Evolutionary conservation across 495 filamentous ascomycete genomes (phyloP).

Genomic region (Tuber microsphaerosporum): DNA sequence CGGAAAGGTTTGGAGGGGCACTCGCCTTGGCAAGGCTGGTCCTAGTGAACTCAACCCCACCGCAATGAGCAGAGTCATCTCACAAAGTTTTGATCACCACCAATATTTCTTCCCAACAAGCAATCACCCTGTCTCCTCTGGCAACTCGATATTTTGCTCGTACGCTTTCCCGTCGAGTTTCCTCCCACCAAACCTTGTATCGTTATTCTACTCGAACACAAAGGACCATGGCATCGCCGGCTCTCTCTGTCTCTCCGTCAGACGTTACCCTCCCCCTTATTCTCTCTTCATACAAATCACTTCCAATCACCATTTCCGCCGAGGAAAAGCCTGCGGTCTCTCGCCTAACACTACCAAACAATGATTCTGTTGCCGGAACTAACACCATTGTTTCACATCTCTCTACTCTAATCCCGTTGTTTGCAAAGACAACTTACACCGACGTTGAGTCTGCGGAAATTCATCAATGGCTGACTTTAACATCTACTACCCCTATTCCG

Average conservation of each 20-base stretch:
- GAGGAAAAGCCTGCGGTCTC: slow-evolving; percentile 21
- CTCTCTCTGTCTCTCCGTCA: slow-evolving; percentile 27
- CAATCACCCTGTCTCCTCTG: neutral
- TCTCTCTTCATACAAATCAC: slow-evolving; percentile 27
- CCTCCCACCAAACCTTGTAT: neutral
- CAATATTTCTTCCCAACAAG: neutral
- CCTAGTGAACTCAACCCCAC: neutral
- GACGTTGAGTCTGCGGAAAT: slow-evolving; percentile 74
- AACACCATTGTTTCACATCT: slow-evolving; percentile 39
- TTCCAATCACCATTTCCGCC: slow-evolving; percentile 15
- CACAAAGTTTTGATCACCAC: neutral
- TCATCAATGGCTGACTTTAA: slow-evolving; percentile 76
- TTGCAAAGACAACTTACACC: slow-evolving; percentile 62
- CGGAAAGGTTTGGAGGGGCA: neutral
- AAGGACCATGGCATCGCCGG: slow-evolving; percentile 28
- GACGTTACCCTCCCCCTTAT: slow-evolving; percentile 38
- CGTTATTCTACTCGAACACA: slow-evolving; percentile 23
- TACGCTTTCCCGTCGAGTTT: slow-evolving; percentile 26
- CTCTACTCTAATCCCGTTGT: slow-evolving; percentile 40
- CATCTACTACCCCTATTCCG: slow-evolving; percentile 52
- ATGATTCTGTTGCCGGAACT: slow-evolving; percentile 32
- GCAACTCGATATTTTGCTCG: slow-evolving; percentile 4
- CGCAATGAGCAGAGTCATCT: neutral
- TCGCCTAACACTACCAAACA: slow-evolving; percentile 22
- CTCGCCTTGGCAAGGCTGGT: neutral